Evolutionary conservation across 805 yeast species (phyloP).

Genomic region (Schwanniomyces vanrijiae): DNA sequence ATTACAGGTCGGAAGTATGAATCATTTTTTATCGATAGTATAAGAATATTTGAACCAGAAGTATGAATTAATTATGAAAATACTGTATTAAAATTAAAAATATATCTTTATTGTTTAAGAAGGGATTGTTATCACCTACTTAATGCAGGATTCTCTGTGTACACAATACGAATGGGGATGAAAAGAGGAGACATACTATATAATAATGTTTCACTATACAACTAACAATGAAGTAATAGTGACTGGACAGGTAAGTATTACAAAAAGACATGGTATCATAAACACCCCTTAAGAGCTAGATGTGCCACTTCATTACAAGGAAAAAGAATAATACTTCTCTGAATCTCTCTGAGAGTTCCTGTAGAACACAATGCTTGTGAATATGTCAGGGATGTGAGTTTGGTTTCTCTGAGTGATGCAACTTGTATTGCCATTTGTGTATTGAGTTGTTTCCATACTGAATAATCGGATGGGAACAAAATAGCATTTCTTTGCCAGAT

Average conservation of each 20-base stretch:
- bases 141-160: neutral
- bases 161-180: neutral
- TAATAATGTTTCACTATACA: neutral
- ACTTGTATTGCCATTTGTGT: constrained; percentile 56
- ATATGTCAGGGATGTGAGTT: constrained; percentile 50
- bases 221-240: neutral
- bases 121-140: neutral
- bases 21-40: no score
- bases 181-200: neutral
- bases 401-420: constrained; percentile 50
- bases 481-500: constrained; percentile 72
- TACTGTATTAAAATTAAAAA: no score
- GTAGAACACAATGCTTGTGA: constrained; percentile 50
- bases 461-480: constrained; percentile 68
- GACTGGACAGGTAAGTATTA: neutral
- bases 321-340: constrained; percentile 64
- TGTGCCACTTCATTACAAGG: constrained; percentile 38
- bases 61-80: no score
- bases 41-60: no score
- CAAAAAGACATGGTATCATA: neutral
- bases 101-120: neutral
- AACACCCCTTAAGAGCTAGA: constrained; percentile 9
- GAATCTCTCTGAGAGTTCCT: constrained; percentile 54
- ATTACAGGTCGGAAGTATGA: no score
- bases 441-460: constrained; percentile 70